phyloP scores from a whole-genome alignment of 345 rosid species.

The Psidium friedrichsthalianum region DNA sequence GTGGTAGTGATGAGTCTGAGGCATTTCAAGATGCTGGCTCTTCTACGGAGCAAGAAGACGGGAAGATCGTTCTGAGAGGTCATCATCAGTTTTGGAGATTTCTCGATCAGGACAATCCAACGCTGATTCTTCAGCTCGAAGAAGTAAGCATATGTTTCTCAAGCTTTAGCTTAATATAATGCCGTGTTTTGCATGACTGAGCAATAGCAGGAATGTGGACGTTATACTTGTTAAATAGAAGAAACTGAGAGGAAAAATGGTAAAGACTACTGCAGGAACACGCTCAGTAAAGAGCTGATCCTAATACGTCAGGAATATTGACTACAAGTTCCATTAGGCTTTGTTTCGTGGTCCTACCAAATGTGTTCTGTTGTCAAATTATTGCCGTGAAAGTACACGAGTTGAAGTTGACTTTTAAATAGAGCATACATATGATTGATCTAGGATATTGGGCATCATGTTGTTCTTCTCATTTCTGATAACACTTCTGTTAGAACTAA shows the following conservation, averaged over 20 bases:
- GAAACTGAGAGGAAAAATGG: neutral
- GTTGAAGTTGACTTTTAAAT: neutral
- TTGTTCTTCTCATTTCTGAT: neutral
- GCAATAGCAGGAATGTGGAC: neutral
- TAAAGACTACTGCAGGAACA: neutral
- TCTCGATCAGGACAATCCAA: conserved; percentile 3
- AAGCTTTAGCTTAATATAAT: neutral
- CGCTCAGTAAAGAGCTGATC: neutral
- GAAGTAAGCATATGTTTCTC: conserved; percentile 20
- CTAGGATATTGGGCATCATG: neutral
- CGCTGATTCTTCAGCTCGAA: conserved; percentile 15
- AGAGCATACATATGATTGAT: neutral
- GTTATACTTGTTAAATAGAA: neutral
- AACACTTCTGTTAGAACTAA: neutral
- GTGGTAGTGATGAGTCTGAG: conserved; percentile 2
- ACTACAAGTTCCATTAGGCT: neutral
- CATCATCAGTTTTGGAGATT: conserved; percentile 18
- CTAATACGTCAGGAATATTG: neutral
- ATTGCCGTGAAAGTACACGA: neutral
- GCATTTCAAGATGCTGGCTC: neutral
- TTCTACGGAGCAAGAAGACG: conserved; percentile 10
- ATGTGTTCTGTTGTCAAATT: neutral
- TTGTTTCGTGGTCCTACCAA: neutral
- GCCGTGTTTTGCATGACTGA: neutral
- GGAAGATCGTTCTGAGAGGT: conserved; percentile 12